Evolutionary conservation across 2,329 filamentous ascomycete species (phyloP).

Genomic region (Cytospora paraplurivora): DNA sequence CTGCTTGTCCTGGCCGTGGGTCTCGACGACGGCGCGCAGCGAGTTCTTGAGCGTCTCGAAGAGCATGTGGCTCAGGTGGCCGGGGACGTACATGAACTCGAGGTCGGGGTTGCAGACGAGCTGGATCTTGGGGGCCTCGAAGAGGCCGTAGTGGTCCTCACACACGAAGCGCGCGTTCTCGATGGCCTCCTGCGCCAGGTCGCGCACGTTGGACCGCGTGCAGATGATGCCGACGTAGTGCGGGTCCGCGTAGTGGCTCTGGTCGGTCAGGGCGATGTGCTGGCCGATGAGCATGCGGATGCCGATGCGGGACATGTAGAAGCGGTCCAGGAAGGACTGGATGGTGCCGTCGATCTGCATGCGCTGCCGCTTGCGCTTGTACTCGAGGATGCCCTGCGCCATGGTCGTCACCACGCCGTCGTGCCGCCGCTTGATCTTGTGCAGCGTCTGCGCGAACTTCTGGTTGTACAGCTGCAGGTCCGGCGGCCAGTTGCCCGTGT

Average conservation of each 20-base stretch:
- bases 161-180: conserved; percentile 99
- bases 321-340: conserved; percentile 95
- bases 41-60: conserved; percentile 99
- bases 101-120: conserved; percentile 92
- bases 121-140: conserved; percentile 94
- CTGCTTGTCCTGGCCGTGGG: conserved; percentile 90
- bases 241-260: conserved; percentile 84
- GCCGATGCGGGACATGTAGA: conserved; percentile 99
- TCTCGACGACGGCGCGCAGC: conserved; percentile 92
- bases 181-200: conserved; percentile 94
- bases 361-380: conserved; percentile 92
- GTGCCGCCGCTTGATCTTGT: conserved; percentile 93
- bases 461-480: conserved; percentile 94
- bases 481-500: conserved; percentile 86
- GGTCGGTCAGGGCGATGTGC: conserved; percentile 94
- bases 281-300: conserved; percentile 99
- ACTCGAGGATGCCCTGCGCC: conserved; percentile 96
- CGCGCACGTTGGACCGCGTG: conserved; percentile 95
- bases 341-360: conserved; percentile 99
- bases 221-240: conserved; percentile 98
- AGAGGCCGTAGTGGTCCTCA: conserved; percentile 96
- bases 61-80: conserved; percentile 98
- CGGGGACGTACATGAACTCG: conserved; percentile 99
- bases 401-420: conserved; percentile 98
- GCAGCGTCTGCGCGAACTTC: conserved; percentile 82